These are phyloP conservation scores for Apiospora koreana DNA, from an alignment of 2,329 filamentous ascomycete species.

Conservation along the genomic window DNA sequence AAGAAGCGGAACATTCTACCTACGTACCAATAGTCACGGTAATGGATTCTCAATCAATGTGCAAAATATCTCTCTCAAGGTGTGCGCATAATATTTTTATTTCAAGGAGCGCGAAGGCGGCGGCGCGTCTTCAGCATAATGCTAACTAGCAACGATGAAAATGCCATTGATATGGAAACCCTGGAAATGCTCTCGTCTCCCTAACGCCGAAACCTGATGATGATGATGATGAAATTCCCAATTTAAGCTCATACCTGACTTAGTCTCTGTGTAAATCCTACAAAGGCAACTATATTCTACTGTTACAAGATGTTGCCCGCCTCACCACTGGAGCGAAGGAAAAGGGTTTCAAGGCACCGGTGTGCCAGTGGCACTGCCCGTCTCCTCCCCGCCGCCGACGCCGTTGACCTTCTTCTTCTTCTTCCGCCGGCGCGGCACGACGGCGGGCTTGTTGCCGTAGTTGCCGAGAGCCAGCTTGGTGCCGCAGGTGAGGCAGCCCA, in stretches of 20 bases:
- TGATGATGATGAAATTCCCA: neutral
- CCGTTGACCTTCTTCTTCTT: slow-evolving; percentile 72
- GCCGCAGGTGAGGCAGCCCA: slow-evolving; percentile 80
- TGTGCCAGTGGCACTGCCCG: slow-evolving; percentile 61
- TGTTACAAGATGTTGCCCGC: too few relatives aligned
- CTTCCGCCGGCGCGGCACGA: slow-evolving; percentile 70
- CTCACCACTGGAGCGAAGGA: too few relatives aligned
- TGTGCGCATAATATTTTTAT: too few relatives aligned
- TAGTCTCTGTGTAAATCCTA: neutral
- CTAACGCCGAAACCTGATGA: neutral
- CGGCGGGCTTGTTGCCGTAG: slow-evolving; percentile 76
- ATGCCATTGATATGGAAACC: neutral
- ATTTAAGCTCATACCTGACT: neutral
- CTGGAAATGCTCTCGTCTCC: neutral
- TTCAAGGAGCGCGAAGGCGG: too few relatives aligned
- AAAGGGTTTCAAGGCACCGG: slow-evolving; percentile 51
- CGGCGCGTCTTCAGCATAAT: neutral
- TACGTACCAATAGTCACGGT: too few relatives aligned
- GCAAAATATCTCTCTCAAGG: too few relatives aligned
- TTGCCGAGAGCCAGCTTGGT: slow-evolving; percentile 75
- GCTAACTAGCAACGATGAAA: neutral
- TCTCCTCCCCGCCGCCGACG: slow-evolving; percentile 50
- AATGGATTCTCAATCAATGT: too few relatives aligned
- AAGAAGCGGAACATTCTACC: too few relatives aligned
- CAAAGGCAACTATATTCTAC: too few relatives aligned